Evolutionary conservation across 345 rosid species (phyloP), one percentile per base, ranked within the genome.

Genomic region (Aegle marmelos): DNA sequence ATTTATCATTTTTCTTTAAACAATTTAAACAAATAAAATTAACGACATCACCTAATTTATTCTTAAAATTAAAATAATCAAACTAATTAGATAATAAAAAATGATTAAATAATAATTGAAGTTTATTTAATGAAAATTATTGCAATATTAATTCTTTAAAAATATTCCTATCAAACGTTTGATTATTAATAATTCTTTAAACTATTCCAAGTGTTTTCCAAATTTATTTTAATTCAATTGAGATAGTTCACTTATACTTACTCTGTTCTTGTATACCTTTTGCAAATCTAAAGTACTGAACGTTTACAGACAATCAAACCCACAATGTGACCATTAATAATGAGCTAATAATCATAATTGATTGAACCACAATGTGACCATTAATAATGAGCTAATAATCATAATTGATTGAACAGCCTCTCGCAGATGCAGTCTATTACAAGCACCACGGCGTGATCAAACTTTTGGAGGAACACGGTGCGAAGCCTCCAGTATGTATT

Each of bases 351-450:
- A 28, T 68, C n/a, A n/a, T n/a, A n/a, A n/a, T n/a, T n/a, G n/a
- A n/a, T n/a, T n/a, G n/a, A n/a, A n/a, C 30, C 60, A 9, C 17
- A 3, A 70, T 9, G 21, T 50, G 14, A 8, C 21, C 48, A 11
- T 10, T 54, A 39, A 61, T 11, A 45, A 39, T 37, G 85, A 76
- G 77, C 53, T 33, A 79, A 76, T 75, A 54, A 28, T 83, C 37
- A 45, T 72, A 73, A 57, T 82, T 83, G 73, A 48, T 80, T 81
- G 31, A 62, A 72, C 92, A 93, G 98, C 98, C 96, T 83, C 94
- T 93, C 74, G 94, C 94, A 54, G 96, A 93, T 83, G 98, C 94
- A 1, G 82, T 88, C 63, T 88, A 89, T 84, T 91, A 91, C 86
- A 88, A 91, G 81, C 81, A 93, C 76, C 88, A 89, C 39, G 89